These are phyloP conservation scores for Handroanthus guayacan DNA, from an alignment of 257 asterid species.

Conservation along the genomic window DNA sequence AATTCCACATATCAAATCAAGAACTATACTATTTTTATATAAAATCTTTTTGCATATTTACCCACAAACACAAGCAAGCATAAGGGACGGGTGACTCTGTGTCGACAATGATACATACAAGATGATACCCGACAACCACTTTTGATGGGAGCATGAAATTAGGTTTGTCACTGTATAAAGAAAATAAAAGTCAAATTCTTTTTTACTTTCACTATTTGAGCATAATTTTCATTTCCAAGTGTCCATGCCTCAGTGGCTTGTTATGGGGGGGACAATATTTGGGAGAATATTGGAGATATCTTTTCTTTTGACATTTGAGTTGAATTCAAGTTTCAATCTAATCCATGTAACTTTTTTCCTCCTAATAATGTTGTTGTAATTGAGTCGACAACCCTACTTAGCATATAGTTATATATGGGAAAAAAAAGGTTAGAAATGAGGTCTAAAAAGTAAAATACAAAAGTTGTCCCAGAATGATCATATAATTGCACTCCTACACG, in stretches of 20 bases:
- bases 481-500: not conserved
- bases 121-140: slow-evolving; percentile 39
- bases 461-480: slow-evolving; percentile 14
- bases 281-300: slow-evolving; percentile 5
- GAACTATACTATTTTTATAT: not conserved
- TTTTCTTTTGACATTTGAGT: slow-evolving; percentile 32
- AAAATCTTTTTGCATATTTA: slow-evolving; percentile 1
- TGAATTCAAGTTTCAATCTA: slow-evolving; percentile 15
- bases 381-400: not conserved
- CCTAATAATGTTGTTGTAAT: not conserved
- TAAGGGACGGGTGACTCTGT: slow-evolving; percentile 22
- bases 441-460: not conserved
- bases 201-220: slow-evolving; percentile 31
- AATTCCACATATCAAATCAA: not conserved
- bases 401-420: not conserved
- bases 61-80: slow-evolving; percentile 17
- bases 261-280: not conserved
- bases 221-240: slow-evolving; percentile 14
- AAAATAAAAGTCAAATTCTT: not conserved
- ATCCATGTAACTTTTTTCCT: not conserved
- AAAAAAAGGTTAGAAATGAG: not conserved
- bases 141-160: slow-evolving; percentile 30
- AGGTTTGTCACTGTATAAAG: not conserved
- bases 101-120: slow-evolving; percentile 31
- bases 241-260: not conserved